phyloP scores from a whole-genome alignment of 495 filamentous ascomycete species.

The Annulohypoxylon bovei region DNA sequence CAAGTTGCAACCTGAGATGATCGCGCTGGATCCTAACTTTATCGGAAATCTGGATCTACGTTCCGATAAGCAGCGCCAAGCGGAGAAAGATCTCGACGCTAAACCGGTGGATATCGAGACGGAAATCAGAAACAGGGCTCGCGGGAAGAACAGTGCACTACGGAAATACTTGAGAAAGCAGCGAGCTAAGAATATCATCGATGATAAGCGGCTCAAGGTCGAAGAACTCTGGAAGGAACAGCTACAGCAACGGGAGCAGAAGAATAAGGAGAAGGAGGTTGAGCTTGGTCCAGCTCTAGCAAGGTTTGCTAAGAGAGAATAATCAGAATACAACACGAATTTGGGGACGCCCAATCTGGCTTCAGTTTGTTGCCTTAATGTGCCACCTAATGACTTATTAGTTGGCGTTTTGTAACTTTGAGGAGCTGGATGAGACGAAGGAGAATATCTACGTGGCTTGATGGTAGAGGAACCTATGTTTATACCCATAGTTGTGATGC shows the following conservation, averaged over 20 bases:
- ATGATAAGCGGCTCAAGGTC: constrained; percentile 73
- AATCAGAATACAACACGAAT: constrained; percentile 33
- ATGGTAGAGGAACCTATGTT: constrained; percentile 21
- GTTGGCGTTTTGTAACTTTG: constrained; percentile 23
- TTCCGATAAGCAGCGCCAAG: constrained; percentile 74
- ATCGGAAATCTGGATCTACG: constrained; percentile 85
- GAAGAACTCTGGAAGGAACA: constrained; percentile 61
- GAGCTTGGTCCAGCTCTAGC: constrained; percentile 59
- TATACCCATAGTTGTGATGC: constrained; percentile 19
- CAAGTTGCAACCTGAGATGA: constrained; percentile 98
- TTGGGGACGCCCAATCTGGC: constrained; percentile 17
- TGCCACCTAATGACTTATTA: constrained; percentile 16
- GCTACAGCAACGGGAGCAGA: constrained; percentile 52
- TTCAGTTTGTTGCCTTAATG: constrained; percentile 12
- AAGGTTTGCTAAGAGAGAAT: constrained; percentile 59
- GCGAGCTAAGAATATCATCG: constrained; percentile 87
- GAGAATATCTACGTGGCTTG: constrained; percentile 29
- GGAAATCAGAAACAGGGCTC: constrained; percentile 72
- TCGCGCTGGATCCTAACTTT: constrained; percentile 88
- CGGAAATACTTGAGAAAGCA: constrained; percentile 91
- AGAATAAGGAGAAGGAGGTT: constrained; percentile 54
- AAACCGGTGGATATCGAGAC: constrained; percentile 77
- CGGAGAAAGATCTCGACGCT: constrained; percentile 78
- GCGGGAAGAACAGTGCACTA: constrained; percentile 91
- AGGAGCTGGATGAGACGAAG: constrained; percentile 12